Percentiles rank a stretch among this genome's conserved stretches.
Conservation (phyloP, 192 early-diverging fungal genomes). For the Mortierella hygrophila region DNA sequence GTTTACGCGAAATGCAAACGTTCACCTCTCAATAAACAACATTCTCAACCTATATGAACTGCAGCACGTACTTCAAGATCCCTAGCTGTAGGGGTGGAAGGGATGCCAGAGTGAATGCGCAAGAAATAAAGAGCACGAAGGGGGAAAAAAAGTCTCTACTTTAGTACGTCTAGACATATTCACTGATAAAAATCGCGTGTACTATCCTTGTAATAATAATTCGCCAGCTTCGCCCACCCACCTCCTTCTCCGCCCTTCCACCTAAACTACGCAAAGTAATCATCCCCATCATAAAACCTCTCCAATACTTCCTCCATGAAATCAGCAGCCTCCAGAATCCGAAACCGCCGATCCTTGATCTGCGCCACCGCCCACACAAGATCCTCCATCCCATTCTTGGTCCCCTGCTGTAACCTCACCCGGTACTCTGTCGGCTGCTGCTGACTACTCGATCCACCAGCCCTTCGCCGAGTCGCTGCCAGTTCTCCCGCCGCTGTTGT, state of each 20-base stretch:
- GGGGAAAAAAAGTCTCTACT: no score
- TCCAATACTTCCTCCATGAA: slow-evolving; percentile 38
- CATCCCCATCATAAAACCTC: slow-evolving; percentile 45
- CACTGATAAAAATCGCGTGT: no score
- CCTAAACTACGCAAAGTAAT: slow-evolving; percentile 28
- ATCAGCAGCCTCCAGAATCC: slow-evolving; percentile 41
- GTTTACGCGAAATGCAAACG: no score
- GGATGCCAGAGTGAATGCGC: no score
- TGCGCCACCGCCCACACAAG: slow-evolving; percentile 45
- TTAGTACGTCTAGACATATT: no score
- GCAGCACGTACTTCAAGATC: no score
- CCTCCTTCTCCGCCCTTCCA: no score
- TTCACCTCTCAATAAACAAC: no score
- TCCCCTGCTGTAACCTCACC: slow-evolving; percentile 24
- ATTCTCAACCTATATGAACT: no score
- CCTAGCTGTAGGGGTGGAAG: no score
- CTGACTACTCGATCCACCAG: not conserved
- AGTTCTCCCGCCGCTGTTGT: not conserved
- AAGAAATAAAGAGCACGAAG: no score
- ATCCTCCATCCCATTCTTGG: slow-evolving; percentile 43
- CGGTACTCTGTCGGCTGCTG: slow-evolving; percentile 26
- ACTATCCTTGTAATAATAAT: not conserved
- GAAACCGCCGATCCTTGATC: slow-evolving; percentile 43
- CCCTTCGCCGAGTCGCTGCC: not conserved
- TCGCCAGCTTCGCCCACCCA: not conserved